Evolutionary conservation across 441 rosid species (phyloP).

Genomic region (Erodium chrysanthum): DNA sequence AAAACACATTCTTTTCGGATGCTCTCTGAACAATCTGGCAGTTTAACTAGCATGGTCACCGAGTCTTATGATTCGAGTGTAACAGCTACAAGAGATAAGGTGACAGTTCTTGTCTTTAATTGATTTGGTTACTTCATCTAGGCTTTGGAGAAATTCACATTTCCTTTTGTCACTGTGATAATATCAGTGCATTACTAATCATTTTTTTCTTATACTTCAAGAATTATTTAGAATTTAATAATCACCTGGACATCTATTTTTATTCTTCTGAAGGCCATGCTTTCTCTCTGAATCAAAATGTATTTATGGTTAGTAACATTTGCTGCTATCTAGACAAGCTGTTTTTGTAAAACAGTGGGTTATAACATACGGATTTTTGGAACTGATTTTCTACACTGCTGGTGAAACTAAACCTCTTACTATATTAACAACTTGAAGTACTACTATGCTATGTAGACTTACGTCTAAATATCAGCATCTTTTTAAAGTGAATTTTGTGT

Average conservation of each 20-base stretch:
- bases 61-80: conserved; percentile 24
- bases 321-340: not conserved
- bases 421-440: not conserved
- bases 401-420: not conserved
- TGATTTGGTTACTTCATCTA: not conserved
- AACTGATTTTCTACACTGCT: not conserved
- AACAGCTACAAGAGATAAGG: conserved; percentile 9
- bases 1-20: conserved; percentile 42
- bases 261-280: not conserved
- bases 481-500: not conserved
- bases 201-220: not conserved
- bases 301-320: not conserved
- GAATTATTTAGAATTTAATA: not conserved
- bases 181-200: too few relatives aligned
- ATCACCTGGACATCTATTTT: not conserved
- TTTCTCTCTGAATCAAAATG: not conserved
- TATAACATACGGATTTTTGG: not conserved
- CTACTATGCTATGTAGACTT: not conserved
- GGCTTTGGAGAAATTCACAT: too few relatives aligned
- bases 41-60: conserved; percentile 19
- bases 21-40: conserved; percentile 28
- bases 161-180: too few relatives aligned
- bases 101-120: conserved; percentile 3
- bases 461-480: not conserved
- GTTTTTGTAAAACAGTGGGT: not conserved